Evolutionary conservation across 495 filamentous ascomycete genomes (phyloP), one percentile per base, ranked within the genome.

Genomic region (Penicillium tannophilum): DNA sequence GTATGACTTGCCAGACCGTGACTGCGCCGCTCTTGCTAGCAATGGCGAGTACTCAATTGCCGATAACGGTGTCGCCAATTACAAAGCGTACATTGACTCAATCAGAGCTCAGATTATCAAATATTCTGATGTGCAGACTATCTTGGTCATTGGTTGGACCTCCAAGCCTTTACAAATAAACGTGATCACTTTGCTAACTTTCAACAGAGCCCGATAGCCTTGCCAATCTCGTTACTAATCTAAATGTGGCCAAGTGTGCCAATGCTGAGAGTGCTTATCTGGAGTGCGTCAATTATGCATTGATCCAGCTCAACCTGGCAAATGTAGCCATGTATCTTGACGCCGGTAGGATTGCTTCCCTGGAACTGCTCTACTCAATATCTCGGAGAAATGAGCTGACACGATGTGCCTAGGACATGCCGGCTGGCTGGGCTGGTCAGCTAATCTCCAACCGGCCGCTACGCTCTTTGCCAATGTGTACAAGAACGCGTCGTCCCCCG

Each of bases 301-400:
- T 93, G 60, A 81, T 82, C 62, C 73, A 82, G 59, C 79, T 93
- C 62, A 87, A 90, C 76, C 79, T 92, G 12, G 82, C 84, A 62
- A 92, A 93, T 74, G 89, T 93, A 57, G 73, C 87, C 62, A 90
- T 90, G 90, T 93, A 94, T 73, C 63, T 94, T 49, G 90, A 94
- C 67, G 90, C 88, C 55, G 90, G 88, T 71, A 63, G 31, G 46
- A 8, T 30, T 30, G 3, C 24, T 17, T 47, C 12, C 24, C 24
- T 0, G 46, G 28, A 28, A 0, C 16, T 14, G 17, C 0, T 19
- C 26, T 12, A 8, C 44, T 57, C 7, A 26, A 7, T 16, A 10
- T 28, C 31, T 14, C 12, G 8, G 14, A 10, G 14, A 24, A 11
- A 55, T 49, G 1, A 31, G 23, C 16, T 58, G 12, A 54, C 45